Base-by-base conservation (phyloP, 257 asterid species). In the Solanum gandarillasii region DNA sequence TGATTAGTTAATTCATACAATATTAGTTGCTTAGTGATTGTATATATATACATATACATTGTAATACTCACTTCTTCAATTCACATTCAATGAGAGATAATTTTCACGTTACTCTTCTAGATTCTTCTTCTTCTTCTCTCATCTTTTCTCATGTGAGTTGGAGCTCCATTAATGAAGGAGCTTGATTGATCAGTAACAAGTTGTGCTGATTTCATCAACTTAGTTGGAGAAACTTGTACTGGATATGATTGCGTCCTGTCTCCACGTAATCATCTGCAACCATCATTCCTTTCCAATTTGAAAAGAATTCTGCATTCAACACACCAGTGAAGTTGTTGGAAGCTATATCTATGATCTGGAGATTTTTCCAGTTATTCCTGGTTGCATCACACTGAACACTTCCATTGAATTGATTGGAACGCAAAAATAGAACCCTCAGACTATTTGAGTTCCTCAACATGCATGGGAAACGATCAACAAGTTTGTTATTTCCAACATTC, bases 381-480 rank as follows among this genome's bases (percentile, higher is more conserved):
- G 13, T 62, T 48, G 20, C 38, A 9, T 43, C 27, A 88, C 98
- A 95, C 4, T 3, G 10, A 13, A 89, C 4, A 83, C 68, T 78
- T 86, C 91, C 93, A 8, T 70, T 23, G 48, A 91, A 91, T 25
- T 5, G 31, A 76, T 91, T 89, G 73, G 86, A 55, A 5, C 82
- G 60, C 10, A 89, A 18, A n/a, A 90, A 29, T n/a, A 91, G 73
- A 34, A 91, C 89, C 5, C 70, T 74, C 62, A 91, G 58, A 35
- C 58, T 62, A 5, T 39, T 6, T 27, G 20, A 27, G 12, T 46
- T 78, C 38, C 12, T 84, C 85, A 91, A 78, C 36, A 7, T 43
- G 88, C 87, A 93, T 0, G 98, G 96, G 58, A 93, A 90, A 2
- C 8, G 55, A 67, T 93, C 95, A 13, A 88, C 82, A 0, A 93